These are phyloP conservation scores for Dendrobium huoshanense DNA, from an alignment of 106 monocot genomes.

Conservation along the genomic window DNA sequence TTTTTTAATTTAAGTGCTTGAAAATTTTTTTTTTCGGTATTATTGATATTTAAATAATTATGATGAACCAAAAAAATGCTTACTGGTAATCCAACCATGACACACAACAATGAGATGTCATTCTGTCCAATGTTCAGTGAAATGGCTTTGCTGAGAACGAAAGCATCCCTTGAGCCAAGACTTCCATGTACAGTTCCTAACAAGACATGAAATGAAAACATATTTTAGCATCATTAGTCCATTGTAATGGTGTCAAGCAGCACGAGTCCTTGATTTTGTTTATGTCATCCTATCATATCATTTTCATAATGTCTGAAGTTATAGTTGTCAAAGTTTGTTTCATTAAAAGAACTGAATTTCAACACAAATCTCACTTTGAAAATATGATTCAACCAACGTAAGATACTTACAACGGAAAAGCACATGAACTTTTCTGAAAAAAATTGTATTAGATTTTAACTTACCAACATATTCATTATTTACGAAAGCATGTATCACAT, in stretches of 20 bases:
- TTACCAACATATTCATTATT: conserved; percentile 62
- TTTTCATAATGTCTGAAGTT: neutral
- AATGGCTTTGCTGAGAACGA: conserved; percentile 30
- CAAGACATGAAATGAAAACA: neutral
- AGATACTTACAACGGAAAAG: neutral
- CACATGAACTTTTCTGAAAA: neutral
- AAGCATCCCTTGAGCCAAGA: neutral
- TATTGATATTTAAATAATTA: neutral
- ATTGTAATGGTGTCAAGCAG: too few species aligned
- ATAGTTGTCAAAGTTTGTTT: neutral
- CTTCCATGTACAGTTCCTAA: conserved; percentile 65
- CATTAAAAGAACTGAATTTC: too few species aligned
- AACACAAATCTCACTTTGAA: too few species aligned
- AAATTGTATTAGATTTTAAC: neutral
- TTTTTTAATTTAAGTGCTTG: too few species aligned
- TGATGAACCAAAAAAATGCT: neutral
- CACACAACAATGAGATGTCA: conserved; percentile 76
- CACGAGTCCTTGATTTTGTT: too few species aligned
- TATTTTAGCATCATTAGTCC: neutral
- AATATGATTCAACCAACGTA: neutral
- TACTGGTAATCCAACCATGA: conserved; percentile 91
- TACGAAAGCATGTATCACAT: conserved; percentile 77
- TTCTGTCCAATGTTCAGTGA: conserved; percentile 46
- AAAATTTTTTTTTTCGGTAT: too few species aligned
- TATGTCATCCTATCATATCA: neutral